Conservation (phyloP, 2,329 filamentous ascomycete species). For the Chaetoscypha palmicola region DNA sequence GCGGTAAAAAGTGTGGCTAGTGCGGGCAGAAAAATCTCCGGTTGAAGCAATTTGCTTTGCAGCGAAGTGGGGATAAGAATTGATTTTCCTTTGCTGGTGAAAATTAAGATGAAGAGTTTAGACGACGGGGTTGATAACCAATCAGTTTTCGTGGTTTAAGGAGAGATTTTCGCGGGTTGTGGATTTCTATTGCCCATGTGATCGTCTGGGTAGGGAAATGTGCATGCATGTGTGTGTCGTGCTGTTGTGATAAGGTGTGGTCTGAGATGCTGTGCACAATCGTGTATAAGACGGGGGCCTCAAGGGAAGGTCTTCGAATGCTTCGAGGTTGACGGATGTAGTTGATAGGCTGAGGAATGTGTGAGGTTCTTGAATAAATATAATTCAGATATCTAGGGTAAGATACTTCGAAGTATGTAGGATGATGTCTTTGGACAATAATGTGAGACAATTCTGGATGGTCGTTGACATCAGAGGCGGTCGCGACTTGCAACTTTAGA, state of each 20-base stretch:
- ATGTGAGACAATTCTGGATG: background rate
- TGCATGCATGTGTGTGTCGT: background rate
- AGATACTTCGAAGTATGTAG: too few species aligned
- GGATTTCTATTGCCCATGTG: background rate
- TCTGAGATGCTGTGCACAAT: background rate
- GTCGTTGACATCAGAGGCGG: constrained; percentile 16
- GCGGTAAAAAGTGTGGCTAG: too few species aligned
- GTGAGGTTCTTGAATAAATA: too few species aligned
- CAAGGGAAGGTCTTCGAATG: background rate
- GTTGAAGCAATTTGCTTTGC: constrained; percentile 3
- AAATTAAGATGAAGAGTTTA: background rate
- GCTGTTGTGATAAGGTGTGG: background rate
- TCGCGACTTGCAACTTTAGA: constrained; percentile 8
- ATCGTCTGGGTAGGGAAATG: background rate
- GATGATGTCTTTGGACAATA: background rate
- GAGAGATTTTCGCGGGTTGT: background rate
- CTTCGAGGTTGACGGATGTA: background rate
- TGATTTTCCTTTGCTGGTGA: background rate
- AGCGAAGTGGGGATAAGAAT: background rate
- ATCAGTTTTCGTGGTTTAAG: background rate
- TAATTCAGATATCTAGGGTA: too few species aligned
- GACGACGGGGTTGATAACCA: background rate
- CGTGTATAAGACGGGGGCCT: background rate
- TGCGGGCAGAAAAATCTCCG: background rate
- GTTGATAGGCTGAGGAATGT: background rate